Evolutionary conservation across 176 grass and related monocot species (phyloP), one percentile per base, ranked within the genome.

Genomic region (Dendrocalamus sinicus): DNA sequence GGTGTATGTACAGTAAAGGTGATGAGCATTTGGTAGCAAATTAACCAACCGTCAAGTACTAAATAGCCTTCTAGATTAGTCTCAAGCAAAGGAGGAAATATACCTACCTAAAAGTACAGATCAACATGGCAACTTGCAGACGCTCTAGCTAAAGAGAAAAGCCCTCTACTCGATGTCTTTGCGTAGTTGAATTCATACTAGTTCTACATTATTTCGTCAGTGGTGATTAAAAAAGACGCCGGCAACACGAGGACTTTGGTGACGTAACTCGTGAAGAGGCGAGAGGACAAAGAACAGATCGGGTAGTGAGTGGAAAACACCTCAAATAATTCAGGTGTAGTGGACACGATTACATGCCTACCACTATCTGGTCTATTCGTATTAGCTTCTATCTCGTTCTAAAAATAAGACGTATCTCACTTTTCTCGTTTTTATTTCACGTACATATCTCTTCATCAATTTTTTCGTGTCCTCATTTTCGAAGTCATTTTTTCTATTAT

Each of bases 91-190:
- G 17, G 61, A 76, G 70, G 69, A 64, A 22, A n/a, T 35, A 12
- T 53, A 32, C 54, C 44, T 43, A 77, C 80, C n/a, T 77, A 32
- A 72, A 62, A 74, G 88, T 40, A 70, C 53, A 69, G 53, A 44
- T 26, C 77, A 75, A 81, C 62, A 81, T 63, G 78, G 43, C 78
- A 76, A 14, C 32, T 67, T 53, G 32, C 19, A 26, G 16, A n/a
- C 26, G 24, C 23, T 13, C 11, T 62, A 32, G 80, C 50, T 20
- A 41, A 13, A 17, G 81, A 45, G 4, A 35, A 70, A 45, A 24
- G 4, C 80, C 9, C 19, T 22, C 39, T 28, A 20, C 15, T 28
- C 22, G 61, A 64, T 28, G 5, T 15, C 20, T 73, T 54, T 75
- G 73, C 72, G 15, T 39, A 37, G 73, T 59, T 55, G 51, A 20